Conservation (phyloP, 75 land plant species). For the Picea glauca region DNA sequence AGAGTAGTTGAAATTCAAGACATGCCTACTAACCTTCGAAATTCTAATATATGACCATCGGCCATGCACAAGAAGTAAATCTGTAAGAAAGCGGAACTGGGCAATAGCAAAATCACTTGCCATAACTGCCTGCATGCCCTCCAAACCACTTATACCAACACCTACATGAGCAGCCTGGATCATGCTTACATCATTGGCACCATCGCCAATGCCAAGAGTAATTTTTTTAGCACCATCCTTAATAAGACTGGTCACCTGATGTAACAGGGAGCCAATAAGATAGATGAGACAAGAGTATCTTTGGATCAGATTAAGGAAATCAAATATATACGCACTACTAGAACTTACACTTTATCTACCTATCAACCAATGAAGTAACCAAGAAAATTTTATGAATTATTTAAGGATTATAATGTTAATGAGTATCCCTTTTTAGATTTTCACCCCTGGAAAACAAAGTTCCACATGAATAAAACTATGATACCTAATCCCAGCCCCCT, state of each 20-base stretch:
- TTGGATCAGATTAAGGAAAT: not conserved
- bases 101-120: conserved; percentile 99
- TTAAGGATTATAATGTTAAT: not conserved
- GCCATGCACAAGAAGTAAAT: conserved; percentile 96
- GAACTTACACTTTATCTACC: not conserved
- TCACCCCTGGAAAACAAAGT: too few relatives aligned
- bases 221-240: conserved; percentile 92
- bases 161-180: conserved; percentile 99
- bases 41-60: conserved; percentile 94
- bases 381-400: not conserved
- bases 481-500: too few relatives aligned
- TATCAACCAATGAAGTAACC: not conserved
- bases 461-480: too few relatives aligned
- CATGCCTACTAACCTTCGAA: conserved; percentile 57
- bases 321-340: not conserved
- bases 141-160: conserved; percentile 96
- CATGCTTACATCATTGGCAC: conserved; percentile 99
- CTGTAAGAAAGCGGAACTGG: conserved; percentile 94
- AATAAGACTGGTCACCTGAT: conserved; percentile 89
- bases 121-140: conserved; percentile 99
- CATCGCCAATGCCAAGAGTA: conserved; percentile 98
- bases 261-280: not conserved
- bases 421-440: not conserved
- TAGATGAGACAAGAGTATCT: not conserved
- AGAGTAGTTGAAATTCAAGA: not conserved